phyloP scores from a whole-genome alignment of 2,329 filamentous ascomycete species.

The Pestalotiopsis sp. region DNA sequence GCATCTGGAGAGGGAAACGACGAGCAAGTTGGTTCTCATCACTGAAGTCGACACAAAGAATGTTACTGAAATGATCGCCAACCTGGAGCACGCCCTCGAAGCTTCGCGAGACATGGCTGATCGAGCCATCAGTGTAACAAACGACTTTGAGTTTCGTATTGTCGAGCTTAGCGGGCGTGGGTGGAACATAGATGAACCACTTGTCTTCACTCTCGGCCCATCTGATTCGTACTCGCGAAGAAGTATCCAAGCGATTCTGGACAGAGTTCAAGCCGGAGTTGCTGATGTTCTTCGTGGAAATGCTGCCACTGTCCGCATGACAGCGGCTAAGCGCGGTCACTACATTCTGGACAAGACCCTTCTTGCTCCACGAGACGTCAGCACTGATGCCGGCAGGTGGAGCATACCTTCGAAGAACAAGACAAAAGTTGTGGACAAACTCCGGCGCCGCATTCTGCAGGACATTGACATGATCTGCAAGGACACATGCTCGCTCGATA shows the following conservation, averaged over 20 bases:
- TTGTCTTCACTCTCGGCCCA: constrained; percentile 45
- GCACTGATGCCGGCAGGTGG: constrained; percentile 18
- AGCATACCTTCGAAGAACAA: constrained; percentile 37
- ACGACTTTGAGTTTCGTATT: constrained; percentile 52
- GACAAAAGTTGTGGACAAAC: constrained; percentile 39
- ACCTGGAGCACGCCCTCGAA: constrained; percentile 38
- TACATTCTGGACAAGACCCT: constrained; percentile 53
- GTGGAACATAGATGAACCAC: constrained; percentile 49
- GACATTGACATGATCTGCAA: constrained; percentile 53
- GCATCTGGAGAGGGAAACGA: constrained; percentile 44
- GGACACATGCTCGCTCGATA: constrained; percentile 50
- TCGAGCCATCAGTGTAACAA: constrained; percentile 37
- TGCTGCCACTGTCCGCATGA: constrained; percentile 48
- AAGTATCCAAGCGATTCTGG: constrained; percentile 49
- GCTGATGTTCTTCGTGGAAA: constrained; percentile 49
- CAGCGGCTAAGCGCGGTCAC: constrained; percentile 54
- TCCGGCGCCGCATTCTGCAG: constrained; percentile 46
- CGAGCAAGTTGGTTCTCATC: constrained; percentile 48
- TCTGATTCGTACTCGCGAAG: constrained; percentile 43
- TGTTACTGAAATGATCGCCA: constrained; percentile 44
- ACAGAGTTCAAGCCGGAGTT: constrained; percentile 53
- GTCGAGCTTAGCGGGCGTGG: constrained; percentile 46
- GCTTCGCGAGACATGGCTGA: constrained; percentile 43
- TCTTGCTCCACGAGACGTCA: constrained; percentile 34
- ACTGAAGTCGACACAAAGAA: constrained; percentile 41